Evolutionary conservation across 441 rosid species (phyloP).

Genomic region (Eutrema salsugineum): DNA sequence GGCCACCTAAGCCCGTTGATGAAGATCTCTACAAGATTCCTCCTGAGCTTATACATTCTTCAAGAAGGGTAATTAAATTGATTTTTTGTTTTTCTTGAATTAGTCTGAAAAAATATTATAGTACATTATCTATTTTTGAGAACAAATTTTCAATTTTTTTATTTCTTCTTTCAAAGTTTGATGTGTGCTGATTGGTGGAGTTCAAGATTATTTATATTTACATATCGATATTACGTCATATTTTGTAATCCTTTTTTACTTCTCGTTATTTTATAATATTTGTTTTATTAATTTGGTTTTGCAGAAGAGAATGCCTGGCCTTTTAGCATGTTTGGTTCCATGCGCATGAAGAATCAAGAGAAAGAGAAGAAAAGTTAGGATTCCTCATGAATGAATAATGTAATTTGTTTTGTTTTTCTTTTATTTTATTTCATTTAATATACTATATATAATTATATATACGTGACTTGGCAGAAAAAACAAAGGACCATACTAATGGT

Average conservation of each 20-base stretch:
- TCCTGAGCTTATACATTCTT: constrained; percentile 62
- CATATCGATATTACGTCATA: too few relatives aligned
- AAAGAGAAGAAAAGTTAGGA: constrained; percentile 15
- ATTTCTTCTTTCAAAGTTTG: too few relatives aligned
- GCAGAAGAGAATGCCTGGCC: constrained; percentile 73
- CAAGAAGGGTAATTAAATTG: constrained; percentile 60
- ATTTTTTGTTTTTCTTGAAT: too few relatives aligned
- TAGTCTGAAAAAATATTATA: too few relatives aligned
- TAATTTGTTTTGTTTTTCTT: constrained; percentile 9
- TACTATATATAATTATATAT: constrained; percentile 12
- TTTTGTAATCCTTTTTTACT: not conserved
- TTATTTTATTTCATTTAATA: not conserved
- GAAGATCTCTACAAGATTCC: constrained; percentile 83
- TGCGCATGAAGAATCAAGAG: constrained; percentile 40
- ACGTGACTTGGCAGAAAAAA: constrained; percentile 14
- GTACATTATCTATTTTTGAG: too few relatives aligned
- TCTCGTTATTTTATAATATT: not conserved
- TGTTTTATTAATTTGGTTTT: not conserved
- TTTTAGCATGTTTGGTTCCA: constrained; percentile 83
- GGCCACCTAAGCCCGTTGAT: constrained; percentile 54
- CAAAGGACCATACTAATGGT: constrained; percentile 14
- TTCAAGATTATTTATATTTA: not conserved
- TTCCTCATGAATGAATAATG: constrained; percentile 17
- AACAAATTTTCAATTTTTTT: too few relatives aligned
- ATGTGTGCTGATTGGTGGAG: too few relatives aligned